These are phyloP conservation scores for Picochlorum sp. DNA, from an alignment of 139 green algal species.

Conservation along the genomic window DNA sequence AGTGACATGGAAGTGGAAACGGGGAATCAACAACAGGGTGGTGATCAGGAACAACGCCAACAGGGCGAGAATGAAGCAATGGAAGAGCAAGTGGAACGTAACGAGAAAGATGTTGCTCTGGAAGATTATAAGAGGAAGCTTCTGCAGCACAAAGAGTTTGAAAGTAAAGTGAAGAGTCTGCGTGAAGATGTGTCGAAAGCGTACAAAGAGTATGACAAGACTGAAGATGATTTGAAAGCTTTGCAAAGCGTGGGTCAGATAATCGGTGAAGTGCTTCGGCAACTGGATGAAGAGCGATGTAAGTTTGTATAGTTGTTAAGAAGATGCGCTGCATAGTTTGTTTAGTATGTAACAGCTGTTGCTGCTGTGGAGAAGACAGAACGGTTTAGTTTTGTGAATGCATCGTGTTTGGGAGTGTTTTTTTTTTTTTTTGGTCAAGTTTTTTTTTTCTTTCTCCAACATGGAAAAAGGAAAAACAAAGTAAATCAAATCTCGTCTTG, in stretches of 20 bases:
- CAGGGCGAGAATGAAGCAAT: background rate
- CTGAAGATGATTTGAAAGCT: slow-evolving; percentile 97
- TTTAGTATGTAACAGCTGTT: background rate
- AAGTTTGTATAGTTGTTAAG: no score
- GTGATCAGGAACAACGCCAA: no score
- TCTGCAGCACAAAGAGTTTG: slow-evolving; percentile 46
- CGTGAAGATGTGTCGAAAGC: slow-evolving; percentile 69
- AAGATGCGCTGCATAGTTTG: background rate
- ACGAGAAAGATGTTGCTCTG: background rate
- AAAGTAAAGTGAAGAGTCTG: slow-evolving; percentile 31
- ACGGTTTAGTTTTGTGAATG: background rate
- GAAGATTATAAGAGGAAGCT: slow-evolving; percentile 42
- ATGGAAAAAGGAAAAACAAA: no score
- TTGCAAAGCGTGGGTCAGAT: slow-evolving; percentile 99
- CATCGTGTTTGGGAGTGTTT: background rate
- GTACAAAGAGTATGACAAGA: slow-evolving; percentile 95
- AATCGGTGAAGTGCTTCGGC: slow-evolving; percentile 95
- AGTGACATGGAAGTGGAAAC: no score
- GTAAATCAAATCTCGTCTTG: no score
- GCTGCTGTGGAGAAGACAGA: background rate
- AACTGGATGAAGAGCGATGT: slow-evolving; percentile 96
- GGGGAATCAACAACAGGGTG: no score
- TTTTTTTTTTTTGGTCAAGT: background rate
- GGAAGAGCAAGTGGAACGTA: background rate
- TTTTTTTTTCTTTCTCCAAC: no score